Conservation (phyloP, 345 rosid genomes). For the Hibiscus trionum region DNA sequence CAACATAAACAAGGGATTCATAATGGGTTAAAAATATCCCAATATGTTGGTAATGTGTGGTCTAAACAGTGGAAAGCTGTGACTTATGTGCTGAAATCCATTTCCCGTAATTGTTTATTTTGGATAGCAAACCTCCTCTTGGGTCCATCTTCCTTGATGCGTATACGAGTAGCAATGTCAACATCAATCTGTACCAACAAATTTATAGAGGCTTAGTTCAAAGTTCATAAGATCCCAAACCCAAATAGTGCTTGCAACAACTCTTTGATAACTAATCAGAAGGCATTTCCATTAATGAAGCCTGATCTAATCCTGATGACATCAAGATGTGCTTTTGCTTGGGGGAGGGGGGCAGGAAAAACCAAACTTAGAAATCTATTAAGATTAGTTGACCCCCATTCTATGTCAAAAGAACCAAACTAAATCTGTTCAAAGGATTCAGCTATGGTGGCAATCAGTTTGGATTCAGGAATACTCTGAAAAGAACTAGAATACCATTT, state of each 20-base stretch:
- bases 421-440: too few relatives aligned
- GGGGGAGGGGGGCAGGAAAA: too few relatives aligned
- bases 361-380: too few relatives aligned
- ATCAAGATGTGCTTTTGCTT: too few relatives aligned
- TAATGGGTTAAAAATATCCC: background rate
- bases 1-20: background rate
- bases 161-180: conserved; percentile 71
- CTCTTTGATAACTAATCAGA: background rate
- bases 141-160: conserved; percentile 76
- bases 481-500: too few relatives aligned
- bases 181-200: conserved; percentile 67
- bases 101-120: background rate
- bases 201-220: conserved; percentile 8
- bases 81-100: conserved; percentile 4
- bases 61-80: background rate
- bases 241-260: background rate
- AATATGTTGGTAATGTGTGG: background rate
- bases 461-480: too few relatives aligned
- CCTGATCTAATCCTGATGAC: too few relatives aligned
- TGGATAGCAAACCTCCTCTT: conserved; percentile 46
- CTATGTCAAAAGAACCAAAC: too few relatives aligned
- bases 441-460: too few relatives aligned
- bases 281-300: too few relatives aligned
- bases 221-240: background rate
- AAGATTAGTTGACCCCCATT: too few relatives aligned